Evolutionary conservation across 2,329 filamentous ascomycete genomes (phyloP).

Genomic region (Exophiala xenobiotica): DNA sequence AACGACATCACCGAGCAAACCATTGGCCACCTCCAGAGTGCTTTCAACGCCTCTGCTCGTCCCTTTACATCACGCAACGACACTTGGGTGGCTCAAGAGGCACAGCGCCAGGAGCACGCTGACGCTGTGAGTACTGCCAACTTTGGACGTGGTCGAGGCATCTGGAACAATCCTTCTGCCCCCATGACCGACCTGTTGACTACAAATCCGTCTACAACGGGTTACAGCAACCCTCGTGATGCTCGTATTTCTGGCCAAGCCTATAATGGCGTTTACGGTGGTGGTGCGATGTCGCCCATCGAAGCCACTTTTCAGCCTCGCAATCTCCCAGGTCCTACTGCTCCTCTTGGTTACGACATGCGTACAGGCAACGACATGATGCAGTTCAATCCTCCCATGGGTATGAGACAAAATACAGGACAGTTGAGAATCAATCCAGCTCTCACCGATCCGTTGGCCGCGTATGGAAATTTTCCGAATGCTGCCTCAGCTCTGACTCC

Average conservation of each 20-base stretch:
- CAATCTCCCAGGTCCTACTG: slow-evolving; percentile 16
- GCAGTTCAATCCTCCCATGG: slow-evolving; percentile 14
- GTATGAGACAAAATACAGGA: slow-evolving; percentile 23
- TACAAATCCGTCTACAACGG: slow-evolving; percentile 19
- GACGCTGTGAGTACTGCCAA: slow-evolving; percentile 43
- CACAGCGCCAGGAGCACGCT: slow-evolving; percentile 46
- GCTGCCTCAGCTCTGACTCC: slow-evolving; percentile 20
- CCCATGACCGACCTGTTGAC: slow-evolving; percentile 19
- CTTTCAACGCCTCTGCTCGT: slow-evolving; percentile 53
- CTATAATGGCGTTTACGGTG: slow-evolving; percentile 25
- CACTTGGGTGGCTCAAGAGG: slow-evolving; percentile 45
- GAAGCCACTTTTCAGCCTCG: slow-evolving; percentile 22
- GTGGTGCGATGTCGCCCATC: slow-evolving; percentile 19
- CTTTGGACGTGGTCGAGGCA: slow-evolving; percentile 38
- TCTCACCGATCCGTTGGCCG: slow-evolving; percentile 20
- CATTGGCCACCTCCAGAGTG: slow-evolving; percentile 50
- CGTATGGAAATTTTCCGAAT: slow-evolving; percentile 17
- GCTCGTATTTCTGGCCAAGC: slow-evolving; percentile 22
- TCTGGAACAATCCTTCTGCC: slow-evolving; percentile 33
- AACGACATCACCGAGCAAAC: slow-evolving; percentile 52
- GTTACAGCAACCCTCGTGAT: slow-evolving; percentile 22
- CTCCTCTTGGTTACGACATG: slow-evolving; percentile 22
- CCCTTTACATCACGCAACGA: slow-evolving; percentile 43
- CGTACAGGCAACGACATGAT: slow-evolving; percentile 19
- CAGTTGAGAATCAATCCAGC: slow-evolving; percentile 24